Base-by-base conservation (phyloP, 2,329 filamentous ascomycete species). In the Colletotrichum orbiculare region DNA sequence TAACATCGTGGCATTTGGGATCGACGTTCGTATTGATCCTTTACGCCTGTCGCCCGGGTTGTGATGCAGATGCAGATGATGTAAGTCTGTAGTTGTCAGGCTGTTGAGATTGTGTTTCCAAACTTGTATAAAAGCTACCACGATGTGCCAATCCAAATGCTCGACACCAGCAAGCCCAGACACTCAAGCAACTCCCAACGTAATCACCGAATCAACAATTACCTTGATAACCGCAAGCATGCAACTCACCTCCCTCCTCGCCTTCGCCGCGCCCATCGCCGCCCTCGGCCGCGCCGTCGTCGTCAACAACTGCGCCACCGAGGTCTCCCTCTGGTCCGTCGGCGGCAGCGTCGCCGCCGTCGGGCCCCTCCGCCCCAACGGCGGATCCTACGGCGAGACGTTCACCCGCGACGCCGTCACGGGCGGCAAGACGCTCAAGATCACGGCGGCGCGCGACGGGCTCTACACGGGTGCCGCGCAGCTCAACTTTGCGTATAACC, bases 291-390 rank as follows among this genome's bases (percentile, higher is more conserved):
- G 67, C 12, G 78, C 78, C 47, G 67, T 68, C 42, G 77, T 80
- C 57, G 64, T 71, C 64, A 81, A 81, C 73, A 73, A 75, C 50
- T 80, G 78, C 73, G 17, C 48, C 41, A 68, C 71, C 56, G 59
- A 71, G 45, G 76, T 79, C n/a, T 74, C 75, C 17, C 52, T 77
- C 67, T 80, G 77, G 77, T 77, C 78, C 45, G 78, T 81, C 57
- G 78, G 78, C 68, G 65, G 67, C 60, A 12, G 61, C 17, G 66
- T 78, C 60, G 70, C 69, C 8, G 67, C 65, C 0, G 69, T 73
- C 15, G 69, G 69, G 60, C 71, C 68, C 25, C 70, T 80, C n/a
- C 39, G 60, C 6, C 60, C 69, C 25, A 54, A 67, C 17, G 73
- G 71, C 55, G 73, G 72, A 57, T 59, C 45, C 50, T 80, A 77